Evolutionary conservation across 2,329 filamentous ascomycete species (phyloP), one percentile per base, ranked within the genome.

Genomic region (Sporothrix euskadiensis): DNA sequence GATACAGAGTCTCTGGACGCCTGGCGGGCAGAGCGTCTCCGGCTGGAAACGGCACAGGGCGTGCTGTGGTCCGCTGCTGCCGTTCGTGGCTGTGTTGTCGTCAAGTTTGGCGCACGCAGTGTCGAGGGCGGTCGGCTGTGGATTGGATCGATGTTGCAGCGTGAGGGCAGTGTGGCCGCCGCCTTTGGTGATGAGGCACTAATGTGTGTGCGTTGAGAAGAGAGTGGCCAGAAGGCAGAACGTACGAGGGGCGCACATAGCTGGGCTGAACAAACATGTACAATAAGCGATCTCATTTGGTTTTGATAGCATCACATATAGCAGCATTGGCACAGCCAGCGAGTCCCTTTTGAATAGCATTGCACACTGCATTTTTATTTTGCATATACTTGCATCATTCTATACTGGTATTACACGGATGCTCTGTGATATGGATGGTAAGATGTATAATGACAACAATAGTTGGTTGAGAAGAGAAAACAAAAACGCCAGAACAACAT

Each of bases 31-130:
- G 79, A 79, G 69, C 86, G 91, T 74, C 83, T 91, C 26, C 79
- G 81, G 72, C 84, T 85, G 79, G 92, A 96, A 80, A 86, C 82
- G 75, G 79, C 82, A 10, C 84, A 87, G 68, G 88, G 88, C 19
- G 81, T 97, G 3, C 84, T 95, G 3, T 97, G 94, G 93, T 94
- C 94, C 35, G 93, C 92, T 14, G 92, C 94, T 16, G 88, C 87
- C 35, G 89, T 97, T 47, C 87, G 94, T 71, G 91, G 93, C 4
- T 97, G 95, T 79, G 91, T 96, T 3, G 87, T 98, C 35, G 91
- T 98, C 77, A 98, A 98, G 81, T 97, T 98, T 80, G 94, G 93
- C 1, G 93, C 94, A 1, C 87, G 86, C 72, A 91, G 91, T 61
- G 91, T 97, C 32, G 94, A 98, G 80, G 91, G 91, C 35, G 94